phyloP scores from a whole-genome alignment of 1,139 yeast genomes.

The Yamadazyma buinensis region DNA sequence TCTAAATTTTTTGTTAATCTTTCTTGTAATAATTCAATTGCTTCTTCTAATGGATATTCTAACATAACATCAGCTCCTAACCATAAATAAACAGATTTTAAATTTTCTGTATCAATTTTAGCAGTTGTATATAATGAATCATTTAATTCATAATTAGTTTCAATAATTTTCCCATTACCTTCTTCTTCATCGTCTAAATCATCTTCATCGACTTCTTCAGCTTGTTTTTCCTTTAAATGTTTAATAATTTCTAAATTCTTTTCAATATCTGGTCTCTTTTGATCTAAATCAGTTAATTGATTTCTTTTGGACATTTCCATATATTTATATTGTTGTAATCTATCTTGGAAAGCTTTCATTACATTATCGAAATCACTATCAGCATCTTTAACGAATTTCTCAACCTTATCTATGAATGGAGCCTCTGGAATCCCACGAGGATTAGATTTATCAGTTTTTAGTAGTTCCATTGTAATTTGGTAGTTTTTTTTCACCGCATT shows the following conservation, averaged over 20 bases:
- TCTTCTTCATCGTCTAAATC: slow-evolving; percentile 21
- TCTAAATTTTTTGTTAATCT: slow-evolving; percentile 63
- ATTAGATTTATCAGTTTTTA: slow-evolving; percentile 55
- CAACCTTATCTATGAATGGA: slow-evolving; percentile 86
- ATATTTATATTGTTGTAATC: slow-evolving; percentile 76
- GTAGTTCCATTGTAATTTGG: slow-evolving; percentile 7
- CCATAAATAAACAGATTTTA: slow-evolving; percentile 74
- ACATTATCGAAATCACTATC: slow-evolving; percentile 67
- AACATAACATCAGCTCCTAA: slow-evolving; percentile 97
- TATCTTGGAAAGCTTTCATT: slow-evolving; percentile 71
- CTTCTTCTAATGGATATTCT: slow-evolving; percentile 89
- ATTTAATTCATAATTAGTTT: slow-evolving; percentile 82
- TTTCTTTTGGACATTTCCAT: slow-evolving; percentile 81
- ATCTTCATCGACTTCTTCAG: slow-evolving; percentile 20
- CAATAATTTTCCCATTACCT: slow-evolving; percentile 40
- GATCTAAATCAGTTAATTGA: slow-evolving; percentile 62
- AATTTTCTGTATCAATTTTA: slow-evolving; percentile 46
- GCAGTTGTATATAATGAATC: slow-evolving; percentile 91
- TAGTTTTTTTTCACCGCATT: slow-evolving; percentile 1
- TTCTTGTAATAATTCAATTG: slow-evolving; percentile 60
- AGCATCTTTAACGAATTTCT: slow-evolving; percentile 60
- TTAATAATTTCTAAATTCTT: slow-evolving; percentile 75
- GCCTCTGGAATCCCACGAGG: slow-evolving; percentile 97
- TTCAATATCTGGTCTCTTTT: slow-evolving; percentile 85
- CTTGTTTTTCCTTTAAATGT: slow-evolving; percentile 49